phyloP scores from a whole-genome alignment of 1,284 basidiomycete genomes.

The Mycosarcoma mackinlayi region DNA sequence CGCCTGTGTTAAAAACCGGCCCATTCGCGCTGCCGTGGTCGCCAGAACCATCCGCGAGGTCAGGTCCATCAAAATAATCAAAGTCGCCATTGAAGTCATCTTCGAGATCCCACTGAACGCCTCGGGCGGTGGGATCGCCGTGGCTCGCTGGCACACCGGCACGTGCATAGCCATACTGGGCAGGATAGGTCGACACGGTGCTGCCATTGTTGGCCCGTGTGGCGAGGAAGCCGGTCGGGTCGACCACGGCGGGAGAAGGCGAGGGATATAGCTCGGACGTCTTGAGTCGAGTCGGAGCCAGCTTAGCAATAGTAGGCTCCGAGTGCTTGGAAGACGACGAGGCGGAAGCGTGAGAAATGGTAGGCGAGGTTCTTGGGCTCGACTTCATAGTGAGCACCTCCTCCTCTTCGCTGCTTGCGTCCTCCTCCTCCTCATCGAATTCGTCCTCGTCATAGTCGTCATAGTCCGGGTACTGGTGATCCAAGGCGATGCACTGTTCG shows the following conservation, averaged over 20 bases:
- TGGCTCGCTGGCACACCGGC: constrained; percentile 25
- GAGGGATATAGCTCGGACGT: constrained; percentile 72
- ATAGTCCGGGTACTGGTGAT: constrained; percentile 63
- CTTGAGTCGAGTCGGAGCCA: constrained; percentile 92
- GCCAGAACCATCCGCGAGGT: constrained; percentile 66
- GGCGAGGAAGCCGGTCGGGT: constrained; percentile 69
- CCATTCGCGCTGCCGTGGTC: constrained; percentile 34
- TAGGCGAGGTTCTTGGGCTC: constrained; percentile 46
- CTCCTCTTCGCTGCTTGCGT: constrained; percentile 72
- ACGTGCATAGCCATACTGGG: constrained; percentile 43
- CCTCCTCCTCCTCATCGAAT: constrained; percentile 71
- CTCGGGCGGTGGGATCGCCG: constrained; percentile 44
- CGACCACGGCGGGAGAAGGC: constrained; percentile 75
- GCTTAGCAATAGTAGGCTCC: constrained; percentile 79
- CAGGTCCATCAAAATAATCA: constrained; percentile 76
- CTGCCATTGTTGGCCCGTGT: constrained; percentile 41
- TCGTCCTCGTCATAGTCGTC: constrained; percentile 61
- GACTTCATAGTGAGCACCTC: constrained; percentile 69
- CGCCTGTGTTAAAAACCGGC: constrained; percentile 54
- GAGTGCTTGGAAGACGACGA: constrained; percentile 25
- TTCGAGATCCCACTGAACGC: constrained; percentile 66
- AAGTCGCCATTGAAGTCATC: constrained; percentile 73
- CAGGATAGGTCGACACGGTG: constrained; percentile 44
- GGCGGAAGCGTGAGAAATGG: constrained; percentile 43
- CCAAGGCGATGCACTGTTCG: constrained; percentile 95